phyloP scores from a whole-genome alignment of 2,329 filamentous ascomycete species.

The Bretziella fagacearum region DNA sequence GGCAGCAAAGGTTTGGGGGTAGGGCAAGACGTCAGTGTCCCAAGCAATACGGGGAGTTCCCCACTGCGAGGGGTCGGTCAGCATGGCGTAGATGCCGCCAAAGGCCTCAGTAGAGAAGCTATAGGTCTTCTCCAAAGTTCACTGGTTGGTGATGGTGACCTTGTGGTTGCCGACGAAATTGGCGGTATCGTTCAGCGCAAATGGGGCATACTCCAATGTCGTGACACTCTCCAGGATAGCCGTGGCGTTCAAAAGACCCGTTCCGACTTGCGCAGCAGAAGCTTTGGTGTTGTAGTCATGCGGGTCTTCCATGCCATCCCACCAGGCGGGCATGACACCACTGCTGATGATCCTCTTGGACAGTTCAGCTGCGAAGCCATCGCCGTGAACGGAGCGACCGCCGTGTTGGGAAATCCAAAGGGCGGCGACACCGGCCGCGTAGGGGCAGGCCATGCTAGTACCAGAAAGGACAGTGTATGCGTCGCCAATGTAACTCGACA shows the following conservation, averaged over 20 bases:
- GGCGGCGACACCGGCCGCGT: constrained; percentile 15
- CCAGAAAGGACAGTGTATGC: constrained; percentile 14
- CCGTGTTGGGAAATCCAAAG: constrained; percentile 23
- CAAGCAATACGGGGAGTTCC: neutral
- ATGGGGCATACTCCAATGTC: constrained; percentile 25
- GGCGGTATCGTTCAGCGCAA: constrained; percentile 33
- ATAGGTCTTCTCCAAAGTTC: constrained; percentile 25
- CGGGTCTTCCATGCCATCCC: neutral
- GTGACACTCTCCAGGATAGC: constrained; percentile 28
- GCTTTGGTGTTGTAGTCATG: constrained; percentile 16
- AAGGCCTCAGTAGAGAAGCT: constrained; percentile 25
- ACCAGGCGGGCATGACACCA: neutral
- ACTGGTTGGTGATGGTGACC: constrained; percentile 29
- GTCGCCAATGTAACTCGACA: constrained; percentile 15
- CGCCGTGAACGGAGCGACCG: constrained; percentile 28
- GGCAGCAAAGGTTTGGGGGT: constrained; percentile 5
- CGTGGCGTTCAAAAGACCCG: constrained; percentile 30
- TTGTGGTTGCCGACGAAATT: constrained; percentile 24
- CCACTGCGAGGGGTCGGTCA: constrained; percentile 6
- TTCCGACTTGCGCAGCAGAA: constrained; percentile 30
- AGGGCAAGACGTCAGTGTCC: constrained; percentile 5
- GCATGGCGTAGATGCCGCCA: constrained; percentile 24
- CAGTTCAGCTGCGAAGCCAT: constrained; percentile 21
- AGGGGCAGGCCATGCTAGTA: constrained; percentile 16
- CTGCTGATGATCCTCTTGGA: neutral